Evolutionary conservation across 306 rosid genomes (phyloP), one percentile per base, ranked within the genome.

Genomic region (Prinsepia uniflora): DNA sequence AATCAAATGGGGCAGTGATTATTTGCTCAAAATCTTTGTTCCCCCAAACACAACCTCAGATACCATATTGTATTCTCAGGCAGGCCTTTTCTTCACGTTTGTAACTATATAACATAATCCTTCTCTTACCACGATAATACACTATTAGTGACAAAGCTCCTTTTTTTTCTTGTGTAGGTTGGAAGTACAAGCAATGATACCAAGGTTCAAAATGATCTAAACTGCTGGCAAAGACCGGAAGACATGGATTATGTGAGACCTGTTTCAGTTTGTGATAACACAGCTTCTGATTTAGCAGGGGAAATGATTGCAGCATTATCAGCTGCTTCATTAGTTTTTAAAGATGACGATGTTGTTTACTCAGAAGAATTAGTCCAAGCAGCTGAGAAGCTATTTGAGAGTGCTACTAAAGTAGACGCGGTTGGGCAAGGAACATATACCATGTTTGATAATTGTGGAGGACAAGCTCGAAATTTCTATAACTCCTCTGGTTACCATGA

Each of bases 1-100:
- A 68, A 90, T 90, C 69, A 88, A 71, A 81, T 92, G 98, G 96
- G 98, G 96, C 42, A 84, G 79, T 82, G 88, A 90, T 68, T 92
- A 90, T 72, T 77, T 88, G 85, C 88, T 88, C 62, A 86, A 90
- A 81, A 62, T 78, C 56, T 85, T 83, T 75, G 76, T 81, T 71
- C 75, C 71, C 48, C 73, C 92, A 57, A 65, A 65, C 76, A 78
- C 75, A 73, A 79, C 80, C 68, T 49, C 79, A 50, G 79, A 66
- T 77, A 60, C 81, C 78, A 76, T 75, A 67, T 55, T 88, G 49
- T 86, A 86, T 88, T 86, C 96, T 36, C 92, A 89, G 92, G 91
- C 75, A 87, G 82, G 89, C 55, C 43, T 39, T 47, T 5, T 10
- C 36, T 30, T 30, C 36, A 30, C 3, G 36, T 30, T 30, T 30